These are phyloP conservation scores for Xylariales sp. DNA, from an alignment of 2,329 filamentous ascomycete genomes.

Conservation along the genomic window DNA sequence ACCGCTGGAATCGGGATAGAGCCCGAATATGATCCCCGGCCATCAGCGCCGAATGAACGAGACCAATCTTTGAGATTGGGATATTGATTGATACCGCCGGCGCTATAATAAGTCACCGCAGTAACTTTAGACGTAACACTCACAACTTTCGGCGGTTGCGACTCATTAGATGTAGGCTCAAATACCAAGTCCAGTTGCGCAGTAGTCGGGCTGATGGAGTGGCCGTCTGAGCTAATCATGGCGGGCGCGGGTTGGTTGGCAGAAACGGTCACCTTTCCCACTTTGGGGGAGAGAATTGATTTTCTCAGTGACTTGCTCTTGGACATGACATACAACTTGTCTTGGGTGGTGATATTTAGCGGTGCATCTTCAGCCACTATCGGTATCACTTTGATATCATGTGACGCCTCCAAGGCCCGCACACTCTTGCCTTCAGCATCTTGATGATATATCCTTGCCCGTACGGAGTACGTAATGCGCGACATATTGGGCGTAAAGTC, in stretches of 20 bases:
- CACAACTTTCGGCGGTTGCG: conserved; percentile 61
- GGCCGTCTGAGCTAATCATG: conserved; percentile 63
- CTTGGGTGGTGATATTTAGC: conserved; percentile 59
- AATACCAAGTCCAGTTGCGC: conserved; percentile 62
- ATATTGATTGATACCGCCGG: conserved; percentile 57
- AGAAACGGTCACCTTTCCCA: conserved; percentile 61
- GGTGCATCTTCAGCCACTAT: conserved; percentile 62
- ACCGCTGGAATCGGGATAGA: conserved; percentile 56
- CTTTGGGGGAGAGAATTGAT: conserved; percentile 63
- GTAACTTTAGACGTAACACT: conserved; percentile 63
- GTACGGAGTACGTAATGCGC: conserved; percentile 64
- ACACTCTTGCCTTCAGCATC: conserved; percentile 34
- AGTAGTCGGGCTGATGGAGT: conserved; percentile 55
- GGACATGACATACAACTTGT: conserved; percentile 62
- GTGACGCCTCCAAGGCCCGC: conserved; percentile 57
- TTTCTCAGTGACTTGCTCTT: conserved; percentile 66
- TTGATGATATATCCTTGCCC: conserved; percentile 56
- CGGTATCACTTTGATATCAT: conserved; percentile 65
- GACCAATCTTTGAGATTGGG: conserved; percentile 64
- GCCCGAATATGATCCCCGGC: conserved; percentile 60
- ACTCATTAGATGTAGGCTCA: conserved; percentile 56
- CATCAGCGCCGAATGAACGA: conserved; percentile 53
- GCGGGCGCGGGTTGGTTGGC: conserved; percentile 61
- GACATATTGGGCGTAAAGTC: conserved; percentile 68
- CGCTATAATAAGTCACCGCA: conserved; percentile 64